Percentiles rank a stretch among this genome's conserved stretches.
phyloP scores from a whole-genome alignment of 2,329 filamentous ascomycete species.

The Reticulascus tulasneorum region DNA sequence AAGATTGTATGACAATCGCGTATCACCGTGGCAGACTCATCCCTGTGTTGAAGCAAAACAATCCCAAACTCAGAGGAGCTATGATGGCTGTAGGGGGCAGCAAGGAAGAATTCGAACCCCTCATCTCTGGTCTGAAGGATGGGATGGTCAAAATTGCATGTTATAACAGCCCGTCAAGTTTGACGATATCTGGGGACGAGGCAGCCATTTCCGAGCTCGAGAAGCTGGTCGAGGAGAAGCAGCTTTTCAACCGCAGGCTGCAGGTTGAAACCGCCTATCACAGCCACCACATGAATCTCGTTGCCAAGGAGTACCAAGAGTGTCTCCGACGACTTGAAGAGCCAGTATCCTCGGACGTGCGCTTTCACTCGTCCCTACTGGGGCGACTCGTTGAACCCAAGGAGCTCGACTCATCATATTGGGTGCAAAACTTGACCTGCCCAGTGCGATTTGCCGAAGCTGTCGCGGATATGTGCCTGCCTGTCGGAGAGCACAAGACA shows the following conservation, averaged over 20 bases:
- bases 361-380: background rate
- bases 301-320: no score
- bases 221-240: conserved; percentile 10
- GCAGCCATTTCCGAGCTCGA: conserved; percentile 14
- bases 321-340: conserved; percentile 11
- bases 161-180: conserved; percentile 19
- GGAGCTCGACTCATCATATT: conserved; percentile 13
- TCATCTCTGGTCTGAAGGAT: conserved; percentile 6
- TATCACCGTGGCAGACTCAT: conserved; percentile 10
- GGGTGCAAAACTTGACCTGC: conserved; percentile 4
- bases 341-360: background rate
- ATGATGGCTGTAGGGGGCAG: conserved; percentile 8
- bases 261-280: conserved; percentile 24
- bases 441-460: conserved; percentile 20
- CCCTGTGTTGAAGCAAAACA: background rate
- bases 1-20: conserved; percentile 5
- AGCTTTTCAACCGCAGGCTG: conserved; percentile 15
- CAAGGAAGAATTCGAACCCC: conserved; percentile 7
- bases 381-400: background rate
- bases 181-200: conserved; percentile 19
- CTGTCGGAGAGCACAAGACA: conserved; percentile 7
- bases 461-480: conserved; percentile 25
- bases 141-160: conserved; percentile 11
- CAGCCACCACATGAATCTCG: conserved; percentile 20
- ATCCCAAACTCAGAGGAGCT: background rate